A percentile compares a stretch with the other conserved stretches of the same genome.
These are phyloP conservation scores for Aspergillus nidulans DNA, from an alignment of 495 filamentous ascomycete species.

Conservation along the genomic window DNA sequence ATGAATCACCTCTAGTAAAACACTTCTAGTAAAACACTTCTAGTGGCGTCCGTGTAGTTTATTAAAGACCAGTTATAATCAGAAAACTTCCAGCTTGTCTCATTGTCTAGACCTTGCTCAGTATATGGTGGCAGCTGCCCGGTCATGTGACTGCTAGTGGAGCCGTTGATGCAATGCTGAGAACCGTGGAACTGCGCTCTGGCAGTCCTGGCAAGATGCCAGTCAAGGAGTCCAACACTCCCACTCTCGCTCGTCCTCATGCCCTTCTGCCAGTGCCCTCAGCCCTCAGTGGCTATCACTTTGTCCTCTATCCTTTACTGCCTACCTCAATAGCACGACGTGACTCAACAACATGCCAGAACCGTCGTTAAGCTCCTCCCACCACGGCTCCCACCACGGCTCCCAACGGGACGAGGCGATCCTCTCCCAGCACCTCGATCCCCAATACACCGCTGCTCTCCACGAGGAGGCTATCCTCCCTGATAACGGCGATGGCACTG, in stretches of 20 bases:
- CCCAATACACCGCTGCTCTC: slow-evolving; percentile 11
- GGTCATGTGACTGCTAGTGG: neutral
- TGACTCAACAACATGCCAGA: slow-evolving; percentile 5
- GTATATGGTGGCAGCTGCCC: neutral
- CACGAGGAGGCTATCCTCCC: slow-evolving; percentile 4
- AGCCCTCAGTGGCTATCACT: slow-evolving; percentile 9
- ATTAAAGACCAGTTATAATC: neutral
- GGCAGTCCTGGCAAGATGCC: too few relatives aligned
- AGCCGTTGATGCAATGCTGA: neutral
- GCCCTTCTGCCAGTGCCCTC: neutral
- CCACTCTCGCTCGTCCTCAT: neutral
- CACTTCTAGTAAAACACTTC: too few relatives aligned
- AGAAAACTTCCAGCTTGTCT: neutral
- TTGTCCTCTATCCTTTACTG: neutral
- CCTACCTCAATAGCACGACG: neutral
- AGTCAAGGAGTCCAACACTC: too few relatives aligned
- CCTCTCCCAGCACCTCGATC: slow-evolving; percentile 11
- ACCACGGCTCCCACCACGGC: neutral
- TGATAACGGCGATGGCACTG: neutral
- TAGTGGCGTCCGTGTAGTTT: too few relatives aligned
- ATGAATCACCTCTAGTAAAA: too few relatives aligned
- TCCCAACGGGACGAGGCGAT: slow-evolving; percentile 7
- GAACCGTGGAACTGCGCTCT: neutral
- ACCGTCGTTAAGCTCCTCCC: neutral
- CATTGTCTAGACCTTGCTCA: neutral